phyloP scores from a whole-genome alignment of 2,329 filamentous ascomycete species.

The Diaporthe amygdali region DNA sequence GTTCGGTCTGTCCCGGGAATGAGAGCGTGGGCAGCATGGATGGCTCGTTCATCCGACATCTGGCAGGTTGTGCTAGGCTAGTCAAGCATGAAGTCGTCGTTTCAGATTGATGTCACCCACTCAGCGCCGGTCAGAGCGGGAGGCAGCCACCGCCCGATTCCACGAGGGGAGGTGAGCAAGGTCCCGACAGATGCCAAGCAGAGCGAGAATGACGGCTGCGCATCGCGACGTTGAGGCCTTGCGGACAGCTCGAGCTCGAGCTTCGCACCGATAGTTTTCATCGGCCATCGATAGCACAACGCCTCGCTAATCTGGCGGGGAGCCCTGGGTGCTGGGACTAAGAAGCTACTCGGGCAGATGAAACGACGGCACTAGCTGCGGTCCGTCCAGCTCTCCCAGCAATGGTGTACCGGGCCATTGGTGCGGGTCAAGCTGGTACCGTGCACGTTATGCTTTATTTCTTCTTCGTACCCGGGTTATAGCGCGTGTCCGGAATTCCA shows the following conservation, averaged over 20 bases:
- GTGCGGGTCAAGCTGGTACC: slow-evolving; percentile 3
- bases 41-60: slow-evolving; percentile 4
- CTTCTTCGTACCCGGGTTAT: background rate
- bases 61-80: background rate
- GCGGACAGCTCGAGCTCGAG: background rate
- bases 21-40: background rate
- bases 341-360: background rate
- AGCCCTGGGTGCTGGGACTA: background rate
- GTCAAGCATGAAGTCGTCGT: slow-evolving; percentile 10
- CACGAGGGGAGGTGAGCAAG: background rate
- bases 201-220: background rate
- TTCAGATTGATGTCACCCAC: slow-evolving; percentile 9
- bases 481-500: background rate
- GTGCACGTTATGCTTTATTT: background rate
- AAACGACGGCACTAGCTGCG: background rate
- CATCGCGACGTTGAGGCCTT: background rate
- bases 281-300: background rate
- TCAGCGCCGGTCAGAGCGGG: slow-evolving; percentile 5
- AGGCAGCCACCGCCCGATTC: background rate
- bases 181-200: no score
- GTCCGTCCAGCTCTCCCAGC: background rate
- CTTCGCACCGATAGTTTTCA: background rate
- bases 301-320: background rate
- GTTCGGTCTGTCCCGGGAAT: slow-evolving; percentile 12
- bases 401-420: slow-evolving; percentile 11